These are phyloP conservation scores for Carex pumila DNA, from an alignment of 176 grass and related monocot species.

Conservation along the genomic window DNA sequence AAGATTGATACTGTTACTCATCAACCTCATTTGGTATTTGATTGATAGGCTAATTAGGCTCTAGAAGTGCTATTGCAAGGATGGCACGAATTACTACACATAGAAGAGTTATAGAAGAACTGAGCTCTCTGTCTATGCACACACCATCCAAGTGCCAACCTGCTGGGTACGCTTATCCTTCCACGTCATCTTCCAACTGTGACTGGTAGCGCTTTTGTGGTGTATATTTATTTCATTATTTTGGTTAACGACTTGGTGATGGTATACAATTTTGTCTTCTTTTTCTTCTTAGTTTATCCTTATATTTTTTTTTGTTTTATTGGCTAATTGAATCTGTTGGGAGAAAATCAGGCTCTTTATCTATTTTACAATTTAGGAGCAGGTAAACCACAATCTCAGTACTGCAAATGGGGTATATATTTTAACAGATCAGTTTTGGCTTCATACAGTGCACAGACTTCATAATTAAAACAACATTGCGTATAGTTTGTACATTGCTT, in stretches of 20 bases:
- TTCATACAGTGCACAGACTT: no score
- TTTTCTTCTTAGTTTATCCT: neutral
- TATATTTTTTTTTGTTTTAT: neutral
- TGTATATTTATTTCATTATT: conserved; percentile 4
- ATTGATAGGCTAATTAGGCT: neutral
- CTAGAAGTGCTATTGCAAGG: neutral
- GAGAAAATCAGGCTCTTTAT: neutral
- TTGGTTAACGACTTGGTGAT: neutral
- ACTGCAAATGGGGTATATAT: no score
- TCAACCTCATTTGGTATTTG: neutral
- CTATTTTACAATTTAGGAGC: neutral
- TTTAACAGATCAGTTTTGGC: no score
- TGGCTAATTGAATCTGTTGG: neutral
- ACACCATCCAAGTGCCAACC: neutral
- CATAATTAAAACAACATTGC: no score
- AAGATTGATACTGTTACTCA: no score
- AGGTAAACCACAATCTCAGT: neutral
- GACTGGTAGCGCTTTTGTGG: neutral
- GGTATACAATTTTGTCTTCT: neutral
- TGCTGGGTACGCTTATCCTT: neutral
- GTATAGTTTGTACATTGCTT: no score
- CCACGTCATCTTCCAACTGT: neutral
- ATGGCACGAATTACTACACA: neutral
- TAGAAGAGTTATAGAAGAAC: neutral
- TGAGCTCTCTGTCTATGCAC: neutral